Conservation (phyloP, 495 filamentous ascomycete species). For the Annulohypoxylon maeteangense region DNA sequence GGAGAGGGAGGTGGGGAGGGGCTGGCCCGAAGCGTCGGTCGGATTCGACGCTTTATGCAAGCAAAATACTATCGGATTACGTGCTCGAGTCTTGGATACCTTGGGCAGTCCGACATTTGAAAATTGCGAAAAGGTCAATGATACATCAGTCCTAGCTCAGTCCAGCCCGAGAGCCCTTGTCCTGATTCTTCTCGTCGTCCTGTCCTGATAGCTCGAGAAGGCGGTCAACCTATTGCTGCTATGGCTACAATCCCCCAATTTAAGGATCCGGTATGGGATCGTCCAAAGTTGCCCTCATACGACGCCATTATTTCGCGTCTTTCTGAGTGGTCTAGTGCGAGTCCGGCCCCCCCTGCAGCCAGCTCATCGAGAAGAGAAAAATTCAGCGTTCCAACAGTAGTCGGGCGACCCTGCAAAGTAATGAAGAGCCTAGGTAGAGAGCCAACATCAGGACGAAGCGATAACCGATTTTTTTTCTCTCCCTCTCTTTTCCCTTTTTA, state of each 20-base stretch:
- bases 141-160: conserved; percentile 26
- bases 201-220: conserved; percentile 19
- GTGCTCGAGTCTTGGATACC: conserved; percentile 29
- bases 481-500: not conserved
- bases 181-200: conserved; percentile 25
- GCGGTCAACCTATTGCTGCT: conserved; percentile 35
- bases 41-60: conserved; percentile 14
- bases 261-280: conserved; percentile 27
- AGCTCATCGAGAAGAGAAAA: conserved; percentile 28
- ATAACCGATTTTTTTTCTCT: conserved; percentile 7
- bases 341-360: conserved; percentile 16
- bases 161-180: conserved; percentile 21
- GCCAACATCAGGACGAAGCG: conserved; percentile 13
- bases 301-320: conserved; percentile 12
- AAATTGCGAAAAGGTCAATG: conserved; percentile 17
- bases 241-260: conserved; percentile 11
- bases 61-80: conserved; percentile 30
- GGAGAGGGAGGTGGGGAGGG: conserved; percentile 33
- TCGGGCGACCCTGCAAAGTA: conserved; percentile 32
- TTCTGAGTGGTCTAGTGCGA: conserved; percentile 22
- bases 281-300: conserved; percentile 22
- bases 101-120: conserved; percentile 22
- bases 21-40: conserved; percentile 26
- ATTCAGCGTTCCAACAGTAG: conserved; percentile 13
- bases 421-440: too few relatives aligned